Percentiles rank a stretch among this genome's conserved stretches.
Conservation (phyloP, 257 asterid genomes). For the Solanum chiquidenum region DNA sequence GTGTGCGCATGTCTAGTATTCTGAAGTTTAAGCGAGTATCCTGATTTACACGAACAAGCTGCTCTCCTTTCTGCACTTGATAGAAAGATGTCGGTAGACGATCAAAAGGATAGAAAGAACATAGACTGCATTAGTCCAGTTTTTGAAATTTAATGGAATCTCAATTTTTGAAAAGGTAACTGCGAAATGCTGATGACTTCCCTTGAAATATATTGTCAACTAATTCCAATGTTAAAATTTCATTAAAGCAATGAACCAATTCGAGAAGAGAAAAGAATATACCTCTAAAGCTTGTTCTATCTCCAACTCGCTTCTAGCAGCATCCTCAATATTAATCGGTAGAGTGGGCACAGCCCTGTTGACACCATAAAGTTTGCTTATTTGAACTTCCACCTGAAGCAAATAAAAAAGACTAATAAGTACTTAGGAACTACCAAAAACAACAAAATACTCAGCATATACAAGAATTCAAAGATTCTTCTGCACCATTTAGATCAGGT, state of each 20-base stretch:
- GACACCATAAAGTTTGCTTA: slow-evolving; percentile 49
- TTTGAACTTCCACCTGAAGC: slow-evolving; percentile 73
- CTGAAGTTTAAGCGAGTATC: slow-evolving; percentile 83
- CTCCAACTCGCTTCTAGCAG: slow-evolving; percentile 71
- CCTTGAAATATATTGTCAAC: neutral
- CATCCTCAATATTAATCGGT: slow-evolving; percentile 73
- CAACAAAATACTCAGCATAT: neutral
- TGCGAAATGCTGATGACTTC: neutral
- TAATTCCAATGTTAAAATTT: neutral
- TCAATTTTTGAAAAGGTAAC: neutral
- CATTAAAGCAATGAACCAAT: neutral
- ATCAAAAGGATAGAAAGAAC: neutral
- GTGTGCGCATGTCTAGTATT: slow-evolving; percentile 77
- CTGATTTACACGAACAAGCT: slow-evolving; percentile 83
- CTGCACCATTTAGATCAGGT: neutral
- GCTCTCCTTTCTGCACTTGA: slow-evolving; percentile 3
- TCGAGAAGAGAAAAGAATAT: neutral
- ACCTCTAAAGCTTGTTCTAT: slow-evolving; percentile 65
- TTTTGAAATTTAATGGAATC: neutral
- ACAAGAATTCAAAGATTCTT: neutral
- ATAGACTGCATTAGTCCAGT: neutral
- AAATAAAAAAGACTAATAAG: neutral
- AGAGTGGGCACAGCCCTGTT: slow-evolving; percentile 46
- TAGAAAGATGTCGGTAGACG: neutral
- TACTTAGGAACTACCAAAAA: neutral